These are phyloP conservation scores for Lipomyces lipofer DNA, from an alignment of 805 yeast species.

Conservation along the genomic window DNA sequence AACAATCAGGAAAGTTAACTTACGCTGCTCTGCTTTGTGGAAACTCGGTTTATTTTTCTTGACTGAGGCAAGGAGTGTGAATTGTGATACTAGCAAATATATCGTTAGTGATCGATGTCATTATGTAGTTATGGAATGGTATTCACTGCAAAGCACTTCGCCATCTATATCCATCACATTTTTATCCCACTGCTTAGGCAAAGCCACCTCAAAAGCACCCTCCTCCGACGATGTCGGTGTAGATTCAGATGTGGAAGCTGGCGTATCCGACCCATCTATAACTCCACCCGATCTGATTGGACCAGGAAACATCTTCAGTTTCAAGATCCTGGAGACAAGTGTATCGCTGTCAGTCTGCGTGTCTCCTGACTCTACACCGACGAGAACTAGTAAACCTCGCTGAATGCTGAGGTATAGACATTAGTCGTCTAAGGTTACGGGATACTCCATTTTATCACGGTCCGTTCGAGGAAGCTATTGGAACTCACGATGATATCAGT, in stretches of 20 bases:
- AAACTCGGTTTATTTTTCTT: slow-evolving; percentile 94
- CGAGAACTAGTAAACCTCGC: slow-evolving; percentile 74
- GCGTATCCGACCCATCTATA: slow-evolving; percentile 47
- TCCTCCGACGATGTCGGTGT: not conserved
- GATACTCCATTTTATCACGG: slow-evolving; percentile 20
- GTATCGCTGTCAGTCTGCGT: slow-evolving; percentile 70
- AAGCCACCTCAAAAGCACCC: not conserved
- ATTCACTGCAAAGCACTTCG: slow-evolving; percentile 63
- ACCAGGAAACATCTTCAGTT: slow-evolving; percentile 69
- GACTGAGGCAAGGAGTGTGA: slow-evolving; percentile 81
- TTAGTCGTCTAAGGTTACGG: not conserved
- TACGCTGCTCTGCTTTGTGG: slow-evolving; percentile 86
- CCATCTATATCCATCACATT: slow-evolving; percentile 65
- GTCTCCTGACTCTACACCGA: slow-evolving; percentile 82
- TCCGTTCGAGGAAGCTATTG: not conserved
- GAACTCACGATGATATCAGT: slow-evolving; percentile 60
- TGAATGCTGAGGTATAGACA: slow-evolving; percentile 44
- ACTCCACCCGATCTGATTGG: slow-evolving; percentile 43
- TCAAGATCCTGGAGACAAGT: slow-evolving; percentile 64
- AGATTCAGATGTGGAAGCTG: slow-evolving; percentile 5
- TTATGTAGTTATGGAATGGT: not conserved
- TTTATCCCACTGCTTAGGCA: slow-evolving; percentile 68
- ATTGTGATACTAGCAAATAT: slow-evolving; percentile 68
- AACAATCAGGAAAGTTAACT: slow-evolving; percentile 46
- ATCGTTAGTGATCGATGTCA: not conserved